phyloP scores from a whole-genome alignment of 805 yeast genomes.

The Candida chauliodis region DNA sequence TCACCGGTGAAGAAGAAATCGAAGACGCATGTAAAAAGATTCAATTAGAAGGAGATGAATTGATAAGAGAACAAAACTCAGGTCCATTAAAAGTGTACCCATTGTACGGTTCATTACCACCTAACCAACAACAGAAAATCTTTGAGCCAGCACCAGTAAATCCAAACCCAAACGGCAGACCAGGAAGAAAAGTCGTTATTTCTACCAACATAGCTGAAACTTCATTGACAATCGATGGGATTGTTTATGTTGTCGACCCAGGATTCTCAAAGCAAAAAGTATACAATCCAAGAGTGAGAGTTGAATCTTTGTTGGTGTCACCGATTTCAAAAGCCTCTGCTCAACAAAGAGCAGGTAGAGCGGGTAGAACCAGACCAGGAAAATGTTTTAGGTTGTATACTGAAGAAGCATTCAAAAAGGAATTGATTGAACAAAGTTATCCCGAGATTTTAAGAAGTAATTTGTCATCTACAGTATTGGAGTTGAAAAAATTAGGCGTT shows the following conservation, averaged over 20 bases:
- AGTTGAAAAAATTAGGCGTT: constrained; percentile 88
- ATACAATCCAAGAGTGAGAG: constrained; percentile 93
- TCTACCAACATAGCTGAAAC: constrained; percentile 98
- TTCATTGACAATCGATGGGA: constrained; percentile 94
- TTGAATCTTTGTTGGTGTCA: constrained; percentile 88
- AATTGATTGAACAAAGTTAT: constrained; percentile 89
- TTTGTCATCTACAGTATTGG: constrained; percentile 86
- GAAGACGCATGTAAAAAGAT: constrained; percentile 94
- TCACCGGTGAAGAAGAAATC: constrained; percentile 97
- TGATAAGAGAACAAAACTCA: constrained; percentile 81
- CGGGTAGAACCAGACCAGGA: constrained; percentile 99
- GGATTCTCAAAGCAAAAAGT: constrained; percentile 97
- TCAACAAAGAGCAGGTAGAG: constrained; percentile 99
- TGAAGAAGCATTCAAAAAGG: constrained; percentile 93
- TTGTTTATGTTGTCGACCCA: constrained; percentile 95
- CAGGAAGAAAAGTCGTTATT: constrained; percentile 92
- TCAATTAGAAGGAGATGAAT: constrained; percentile 81
- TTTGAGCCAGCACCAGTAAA: constrained; percentile 87
- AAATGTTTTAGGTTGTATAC: constrained; percentile 95
- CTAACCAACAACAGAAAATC: constrained; percentile 89
- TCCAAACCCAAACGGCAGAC: constrained; percentile 68
- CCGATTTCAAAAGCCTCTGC: constrained; percentile 98
- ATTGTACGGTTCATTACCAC: constrained; percentile 93
- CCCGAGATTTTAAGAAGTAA: constrained; percentile 94
- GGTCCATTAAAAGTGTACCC: constrained; percentile 93